phyloP scores from a whole-genome alignment of 2,329 filamentous ascomycete species.

The Arachnomyces sp. region DNA sequence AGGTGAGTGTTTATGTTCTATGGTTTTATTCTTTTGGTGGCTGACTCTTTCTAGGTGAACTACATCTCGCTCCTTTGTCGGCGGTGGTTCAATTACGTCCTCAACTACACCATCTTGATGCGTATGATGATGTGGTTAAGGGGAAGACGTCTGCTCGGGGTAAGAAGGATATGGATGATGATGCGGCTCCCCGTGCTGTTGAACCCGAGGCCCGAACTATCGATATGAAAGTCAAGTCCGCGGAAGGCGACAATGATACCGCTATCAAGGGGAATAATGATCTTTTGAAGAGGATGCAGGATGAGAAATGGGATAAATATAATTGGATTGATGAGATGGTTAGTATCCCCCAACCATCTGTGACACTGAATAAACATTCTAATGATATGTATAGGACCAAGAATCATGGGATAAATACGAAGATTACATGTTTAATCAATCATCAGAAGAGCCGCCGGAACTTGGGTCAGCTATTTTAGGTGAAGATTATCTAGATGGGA shows the following conservation, averaged over 20 bases:
- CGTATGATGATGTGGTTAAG: constrained; percentile 58
- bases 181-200: constrained; percentile 32
- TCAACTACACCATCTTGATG: constrained; percentile 89
- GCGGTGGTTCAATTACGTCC: constrained; percentile 83
- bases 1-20: constrained; percentile 46
- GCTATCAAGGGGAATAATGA: constrained; percentile 62
- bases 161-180: constrained; percentile 38
- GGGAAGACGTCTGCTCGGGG: constrained; percentile 22
- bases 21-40: constrained; percentile 6
- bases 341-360: constrained; percentile 6
- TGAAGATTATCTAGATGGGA: constrained; percentile 55
- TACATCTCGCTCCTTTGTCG: constrained; percentile 78
- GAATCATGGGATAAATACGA: constrained; percentile 70
- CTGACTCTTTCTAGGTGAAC: constrained; percentile 53
- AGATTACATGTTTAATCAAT: constrained; percentile 57
- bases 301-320: constrained; percentile 73
- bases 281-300: constrained; percentile 68
- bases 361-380: constrained; percentile 3
- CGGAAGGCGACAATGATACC: constrained; percentile 56
- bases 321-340: constrained; percentile 63
- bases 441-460: constrained; percentile 37
- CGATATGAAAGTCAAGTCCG: constrained; percentile 78
- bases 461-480: constrained; percentile 51
- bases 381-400: constrained; percentile 39
- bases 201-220: constrained; percentile 65